A percentile compares a stretch with the other conserved stretches of the same genome.
These are phyloP conservation scores for Amborella trichopoda DNA, from an alignment of 164 flowering plant species.

Conservation along the genomic window DNA sequence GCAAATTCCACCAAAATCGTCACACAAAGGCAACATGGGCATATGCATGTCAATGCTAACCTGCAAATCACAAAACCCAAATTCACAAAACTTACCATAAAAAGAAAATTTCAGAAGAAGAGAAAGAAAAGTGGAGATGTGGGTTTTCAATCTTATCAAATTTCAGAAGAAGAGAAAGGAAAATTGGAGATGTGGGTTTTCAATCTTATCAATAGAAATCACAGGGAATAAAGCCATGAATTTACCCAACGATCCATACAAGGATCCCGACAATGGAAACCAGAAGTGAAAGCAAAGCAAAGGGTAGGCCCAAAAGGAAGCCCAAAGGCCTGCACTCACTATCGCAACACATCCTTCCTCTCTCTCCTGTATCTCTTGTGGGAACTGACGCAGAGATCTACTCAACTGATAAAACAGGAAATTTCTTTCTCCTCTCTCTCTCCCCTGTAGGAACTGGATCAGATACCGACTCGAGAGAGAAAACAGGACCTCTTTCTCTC, in stretches of 20 bases:
- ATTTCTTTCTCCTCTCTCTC: too few species aligned
- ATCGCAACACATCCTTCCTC: constrained; percentile 18
- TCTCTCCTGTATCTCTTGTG: background rate
- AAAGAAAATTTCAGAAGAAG: background rate
- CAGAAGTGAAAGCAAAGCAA: constrained; percentile 59
- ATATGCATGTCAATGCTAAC: constrained; percentile 51
- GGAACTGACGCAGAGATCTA: too few species aligned
- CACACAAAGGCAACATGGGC: constrained; percentile 91
- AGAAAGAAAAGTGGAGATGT: background rate
- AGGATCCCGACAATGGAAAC: constrained; percentile 61
- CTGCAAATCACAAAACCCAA: constrained; percentile 21
- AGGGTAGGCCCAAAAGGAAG: constrained; percentile 72
- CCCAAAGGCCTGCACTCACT: constrained; percentile 66
- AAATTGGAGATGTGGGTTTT: background rate
- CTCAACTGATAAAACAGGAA: too few species aligned
- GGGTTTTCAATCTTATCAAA: too few species aligned
- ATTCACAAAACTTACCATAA: background rate
- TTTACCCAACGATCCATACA: constrained; percentile 77
- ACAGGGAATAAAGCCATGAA: too few species aligned
- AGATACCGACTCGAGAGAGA: too few species aligned
- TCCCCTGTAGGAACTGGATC: too few species aligned
- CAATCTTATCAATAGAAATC: too few species aligned
- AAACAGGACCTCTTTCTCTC: too few species aligned
- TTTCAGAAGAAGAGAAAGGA: background rate
- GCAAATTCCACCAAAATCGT: constrained; percentile 78